phyloP scores from a whole-genome alignment of 2,329 filamentous ascomycete species.

The Sclerotinia borealis region DNA sequence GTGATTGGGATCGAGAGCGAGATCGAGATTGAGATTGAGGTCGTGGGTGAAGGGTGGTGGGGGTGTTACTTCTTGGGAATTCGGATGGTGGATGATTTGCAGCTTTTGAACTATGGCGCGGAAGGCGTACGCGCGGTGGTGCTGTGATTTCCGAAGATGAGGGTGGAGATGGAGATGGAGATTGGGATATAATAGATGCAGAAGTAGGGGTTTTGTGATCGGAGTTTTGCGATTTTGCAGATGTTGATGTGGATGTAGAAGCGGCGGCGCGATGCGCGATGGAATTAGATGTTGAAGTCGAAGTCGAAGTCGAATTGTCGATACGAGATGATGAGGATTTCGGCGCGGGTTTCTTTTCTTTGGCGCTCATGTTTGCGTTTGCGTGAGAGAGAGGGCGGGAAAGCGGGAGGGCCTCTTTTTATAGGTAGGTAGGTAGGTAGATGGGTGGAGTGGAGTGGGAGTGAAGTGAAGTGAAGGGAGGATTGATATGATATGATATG shows the following conservation, averaged over 20 bases:
- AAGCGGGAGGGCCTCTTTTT: neutral
- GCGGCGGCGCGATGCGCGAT: neutral
- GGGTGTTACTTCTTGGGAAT: neutral
- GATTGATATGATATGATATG: no score
- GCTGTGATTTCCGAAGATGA: neutral
- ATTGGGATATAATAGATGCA: neutral
- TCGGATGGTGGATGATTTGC: neutral
- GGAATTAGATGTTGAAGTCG: neutral
- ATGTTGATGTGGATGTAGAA: neutral
- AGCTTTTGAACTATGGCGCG: neutral
- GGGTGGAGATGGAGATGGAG: neutral
- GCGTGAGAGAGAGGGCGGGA: no score
- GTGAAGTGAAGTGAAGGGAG: no score
- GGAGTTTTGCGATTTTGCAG: neutral
- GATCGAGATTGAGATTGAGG: no score
- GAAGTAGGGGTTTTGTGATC: neutral
- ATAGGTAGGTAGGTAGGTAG: neutral
- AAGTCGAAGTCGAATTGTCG: neutral
- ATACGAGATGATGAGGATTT: neutral
- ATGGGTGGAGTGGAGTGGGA: no score
- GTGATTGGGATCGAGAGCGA: neutral
- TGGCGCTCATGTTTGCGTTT: neutral
- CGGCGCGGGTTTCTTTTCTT: neutral
- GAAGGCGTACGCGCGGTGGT: neutral
- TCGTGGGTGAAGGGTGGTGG: no score